Evolutionary conservation across 129 eudicot species (phyloP).

Genomic region (Cynara cardunculus): DNA sequence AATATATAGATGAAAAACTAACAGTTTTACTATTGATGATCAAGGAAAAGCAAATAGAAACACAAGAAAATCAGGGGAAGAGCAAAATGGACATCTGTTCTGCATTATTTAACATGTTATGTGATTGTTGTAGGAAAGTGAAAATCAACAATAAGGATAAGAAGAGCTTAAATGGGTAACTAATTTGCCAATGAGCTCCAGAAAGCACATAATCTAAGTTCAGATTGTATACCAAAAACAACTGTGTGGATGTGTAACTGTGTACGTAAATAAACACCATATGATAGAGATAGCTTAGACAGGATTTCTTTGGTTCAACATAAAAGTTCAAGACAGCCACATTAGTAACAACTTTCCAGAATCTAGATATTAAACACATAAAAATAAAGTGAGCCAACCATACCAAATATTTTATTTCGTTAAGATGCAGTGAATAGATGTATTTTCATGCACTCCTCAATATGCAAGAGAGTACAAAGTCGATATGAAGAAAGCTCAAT

Average conservation of each 20-base stretch:
- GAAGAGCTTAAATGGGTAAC: not conserved
- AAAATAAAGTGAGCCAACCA: not conserved
- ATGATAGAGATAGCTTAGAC: not conserved
- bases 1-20: constrained; percentile 1
- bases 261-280: not conserved
- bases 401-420: not conserved
- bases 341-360: not conserved
- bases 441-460: not conserved
- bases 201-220: not conserved
- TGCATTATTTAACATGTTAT: not conserved
- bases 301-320: not conserved
- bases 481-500: not conserved
- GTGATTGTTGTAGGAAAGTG: not conserved
- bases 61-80: not conserved
- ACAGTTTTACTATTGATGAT: constrained; percentile 1
- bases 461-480: not conserved
- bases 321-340: not conserved
- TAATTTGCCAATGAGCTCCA: not conserved
- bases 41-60: not conserved
- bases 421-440: not conserved
- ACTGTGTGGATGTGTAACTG: not conserved
- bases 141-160: not conserved
- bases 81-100: not conserved
- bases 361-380: not conserved
- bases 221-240: not conserved